A percentile compares a stretch with the other conserved stretches of the same genome.
Evolutionary conservation across 768 basidiomycete species (phyloP).

Genomic region (Amanita subjunquillea): DNA sequence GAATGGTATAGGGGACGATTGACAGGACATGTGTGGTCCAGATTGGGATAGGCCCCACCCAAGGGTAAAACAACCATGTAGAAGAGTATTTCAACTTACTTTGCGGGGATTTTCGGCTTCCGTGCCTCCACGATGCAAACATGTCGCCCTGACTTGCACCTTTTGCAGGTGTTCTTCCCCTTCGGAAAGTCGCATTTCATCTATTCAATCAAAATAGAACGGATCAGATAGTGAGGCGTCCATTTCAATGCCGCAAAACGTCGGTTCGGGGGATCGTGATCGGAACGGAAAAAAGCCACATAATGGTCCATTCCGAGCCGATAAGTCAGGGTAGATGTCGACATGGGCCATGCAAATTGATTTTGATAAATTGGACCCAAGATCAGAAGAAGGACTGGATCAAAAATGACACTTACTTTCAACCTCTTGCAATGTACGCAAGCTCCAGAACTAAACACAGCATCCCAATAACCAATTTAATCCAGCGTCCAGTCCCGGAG

Average conservation of each 20-base stretch:
- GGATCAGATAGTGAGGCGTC: not conserved
- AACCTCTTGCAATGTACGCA: conserved; percentile 83
- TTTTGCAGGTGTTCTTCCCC: conserved; percentile 65
- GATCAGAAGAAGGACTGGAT: conserved; percentile 7
- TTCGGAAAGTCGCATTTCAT: conserved; percentile 83
- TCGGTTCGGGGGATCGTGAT: not conserved
- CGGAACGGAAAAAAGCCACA: not conserved
- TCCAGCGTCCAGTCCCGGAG: conserved; percentile 6
- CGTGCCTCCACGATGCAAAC: conserved; percentile 78
- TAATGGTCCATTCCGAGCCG: not conserved
- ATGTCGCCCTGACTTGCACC: conserved; percentile 65
- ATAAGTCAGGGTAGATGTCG: not conserved
- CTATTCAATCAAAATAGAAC: conserved; percentile 24
- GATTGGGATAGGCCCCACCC: not conserved
- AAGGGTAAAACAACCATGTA: not conserved
- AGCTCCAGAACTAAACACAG: conserved; percentile 53
- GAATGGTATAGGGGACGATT: not conserved
- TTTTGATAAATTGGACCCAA: not conserved
- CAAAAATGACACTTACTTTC: conserved; percentile 43
- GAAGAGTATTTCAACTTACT: conserved; percentile 43
- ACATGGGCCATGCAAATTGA: not conserved
- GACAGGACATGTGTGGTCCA: not conserved
- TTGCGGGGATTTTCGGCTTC: conserved; percentile 68
- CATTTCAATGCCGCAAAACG: not conserved
- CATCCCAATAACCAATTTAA: not conserved